These are phyloP conservation scores for Ophiostoma montium DNA, from an alignment of 2,329 filamentous ascomycete species.

Conservation along the genomic window DNA sequence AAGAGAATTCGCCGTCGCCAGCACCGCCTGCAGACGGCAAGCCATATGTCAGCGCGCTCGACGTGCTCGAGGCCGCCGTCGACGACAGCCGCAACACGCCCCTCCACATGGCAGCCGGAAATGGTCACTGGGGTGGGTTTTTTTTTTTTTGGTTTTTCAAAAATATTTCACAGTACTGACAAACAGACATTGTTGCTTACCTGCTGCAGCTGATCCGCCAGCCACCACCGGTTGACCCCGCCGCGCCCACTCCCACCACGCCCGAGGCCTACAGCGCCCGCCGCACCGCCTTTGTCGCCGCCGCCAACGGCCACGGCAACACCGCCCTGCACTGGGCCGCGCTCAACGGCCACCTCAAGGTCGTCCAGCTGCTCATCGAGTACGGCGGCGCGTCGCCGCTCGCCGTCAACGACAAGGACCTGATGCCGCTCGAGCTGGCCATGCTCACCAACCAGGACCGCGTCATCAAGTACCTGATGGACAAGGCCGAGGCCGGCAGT, in stretches of 20 bases:
- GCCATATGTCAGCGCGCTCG: conserved; percentile 27
- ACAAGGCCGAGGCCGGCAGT: conserved; percentile 8
- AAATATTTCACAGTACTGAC: background rate
- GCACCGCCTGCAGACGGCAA: conserved; percentile 21
- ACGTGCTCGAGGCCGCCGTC: conserved; percentile 50
- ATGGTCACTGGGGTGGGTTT: conserved; percentile 62
- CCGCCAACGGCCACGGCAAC: conserved; percentile 69
- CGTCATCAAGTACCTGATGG: conserved; percentile 47
- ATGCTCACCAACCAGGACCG: conserved; percentile 54
- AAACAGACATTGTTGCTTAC: background rate
- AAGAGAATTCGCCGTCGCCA: background rate
- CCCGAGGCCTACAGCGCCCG: conserved; percentile 13
- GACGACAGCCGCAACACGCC: conserved; percentile 68
- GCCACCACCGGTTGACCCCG: conserved; percentile 14
- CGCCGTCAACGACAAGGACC: conserved; percentile 68
- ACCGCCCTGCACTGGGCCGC: conserved; percentile 91
- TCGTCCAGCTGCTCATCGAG: conserved; percentile 63
- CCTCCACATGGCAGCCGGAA: conserved; percentile 85
- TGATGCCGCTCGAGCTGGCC: conserved; percentile 64
- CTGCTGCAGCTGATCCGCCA: background rate
- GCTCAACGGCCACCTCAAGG: conserved; percentile 70
- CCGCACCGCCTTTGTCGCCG: conserved; percentile 40
- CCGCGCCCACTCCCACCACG: conserved; percentile 27
- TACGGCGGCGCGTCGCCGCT: conserved; percentile 67
- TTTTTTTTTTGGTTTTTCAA: background rate